These are phyloP conservation scores for Lepraria neglecta DNA, from an alignment of 495 filamentous ascomycete genomes.

Conservation along the genomic window DNA sequence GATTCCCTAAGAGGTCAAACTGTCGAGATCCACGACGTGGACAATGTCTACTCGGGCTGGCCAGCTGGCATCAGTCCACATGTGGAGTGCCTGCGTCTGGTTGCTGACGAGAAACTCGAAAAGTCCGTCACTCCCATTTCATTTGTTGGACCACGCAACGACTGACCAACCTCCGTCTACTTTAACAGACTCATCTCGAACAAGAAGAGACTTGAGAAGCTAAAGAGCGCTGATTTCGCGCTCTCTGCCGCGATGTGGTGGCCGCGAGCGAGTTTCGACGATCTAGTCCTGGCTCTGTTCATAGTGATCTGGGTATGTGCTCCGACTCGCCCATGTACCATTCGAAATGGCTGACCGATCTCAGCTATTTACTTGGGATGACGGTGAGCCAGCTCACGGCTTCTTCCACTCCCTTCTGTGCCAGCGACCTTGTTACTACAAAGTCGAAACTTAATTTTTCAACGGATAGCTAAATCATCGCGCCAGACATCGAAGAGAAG, in stretches of 20 bases:
- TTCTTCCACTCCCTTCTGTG: no score
- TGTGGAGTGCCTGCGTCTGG: neutral
- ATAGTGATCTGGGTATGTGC: constrained; percentile 2
- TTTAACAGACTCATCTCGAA: neutral
- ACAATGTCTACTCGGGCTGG: neutral
- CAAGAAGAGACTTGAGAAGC: neutral
- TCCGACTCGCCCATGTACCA: neutral
- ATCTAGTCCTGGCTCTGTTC: neutral
- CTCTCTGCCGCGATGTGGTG: constrained; percentile 6
- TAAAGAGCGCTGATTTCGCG: neutral
- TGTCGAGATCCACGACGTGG: neutral
- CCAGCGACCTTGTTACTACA: neutral
- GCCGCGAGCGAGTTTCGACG: neutral
- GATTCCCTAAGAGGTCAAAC: constrained; percentile 4
- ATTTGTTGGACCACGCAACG: neutral
- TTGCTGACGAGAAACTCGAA: constrained; percentile 6
- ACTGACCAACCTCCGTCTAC: neutral
- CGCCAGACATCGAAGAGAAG: constrained; percentile 4
- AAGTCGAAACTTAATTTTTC: no score
- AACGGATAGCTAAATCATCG: no score
- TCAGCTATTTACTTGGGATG: constrained; percentile 8
- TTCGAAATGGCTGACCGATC: neutral
- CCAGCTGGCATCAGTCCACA: neutral
- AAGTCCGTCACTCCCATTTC: neutral
- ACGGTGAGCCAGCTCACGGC: neutral